Conservation (phyloP, 495 filamentous ascomycete genomes). For the Ramalina intermedia region DNA sequence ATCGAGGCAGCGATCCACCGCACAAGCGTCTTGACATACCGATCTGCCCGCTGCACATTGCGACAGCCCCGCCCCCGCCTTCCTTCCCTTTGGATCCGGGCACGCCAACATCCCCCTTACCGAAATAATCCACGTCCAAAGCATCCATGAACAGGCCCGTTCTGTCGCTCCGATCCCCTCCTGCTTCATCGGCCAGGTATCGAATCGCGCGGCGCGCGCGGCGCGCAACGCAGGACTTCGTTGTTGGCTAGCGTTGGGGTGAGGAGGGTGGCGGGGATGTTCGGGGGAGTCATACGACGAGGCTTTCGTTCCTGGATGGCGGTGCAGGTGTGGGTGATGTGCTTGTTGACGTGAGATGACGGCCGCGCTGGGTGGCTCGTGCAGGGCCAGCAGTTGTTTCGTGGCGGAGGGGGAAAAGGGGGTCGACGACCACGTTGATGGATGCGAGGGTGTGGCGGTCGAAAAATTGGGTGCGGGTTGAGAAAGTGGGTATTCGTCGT, state of each 20-base stretch:
- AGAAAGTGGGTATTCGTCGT: too few species aligned
- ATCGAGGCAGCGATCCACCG: conserved; percentile 17
- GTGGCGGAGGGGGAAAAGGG: too few species aligned
- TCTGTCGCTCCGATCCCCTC: conserved; percentile 2
- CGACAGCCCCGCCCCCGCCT: conserved; percentile 17
- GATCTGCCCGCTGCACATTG: conserved; percentile 15
- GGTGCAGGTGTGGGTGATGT: conserved; percentile 15
- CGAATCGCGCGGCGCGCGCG: neutral
- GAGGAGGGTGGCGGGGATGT: conserved; percentile 14
- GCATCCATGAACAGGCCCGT: conserved; percentile 21
- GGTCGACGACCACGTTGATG: too few species aligned
- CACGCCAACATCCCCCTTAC: neutral
- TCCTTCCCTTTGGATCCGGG: conserved; percentile 13
- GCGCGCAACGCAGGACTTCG: conserved; percentile 4
- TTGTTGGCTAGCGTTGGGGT: conserved; percentile 10
- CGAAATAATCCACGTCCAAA: conserved; percentile 15
- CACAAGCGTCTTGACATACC: conserved; percentile 1
- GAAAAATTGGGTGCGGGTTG: too few species aligned
- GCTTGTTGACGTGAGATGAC: conserved; percentile 15
- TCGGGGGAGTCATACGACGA: conserved; percentile 15
- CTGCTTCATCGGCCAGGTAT: neutral
- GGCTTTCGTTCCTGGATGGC: conserved; percentile 18
- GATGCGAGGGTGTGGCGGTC: too few species aligned
- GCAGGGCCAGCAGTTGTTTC: too few species aligned
- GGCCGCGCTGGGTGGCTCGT: neutral